Percentiles rank a stretch among this genome's conserved stretches.
Evolutionary conservation across 257 asterid species (phyloP).

Genomic region (Solanum pimpinellifolium): DNA sequence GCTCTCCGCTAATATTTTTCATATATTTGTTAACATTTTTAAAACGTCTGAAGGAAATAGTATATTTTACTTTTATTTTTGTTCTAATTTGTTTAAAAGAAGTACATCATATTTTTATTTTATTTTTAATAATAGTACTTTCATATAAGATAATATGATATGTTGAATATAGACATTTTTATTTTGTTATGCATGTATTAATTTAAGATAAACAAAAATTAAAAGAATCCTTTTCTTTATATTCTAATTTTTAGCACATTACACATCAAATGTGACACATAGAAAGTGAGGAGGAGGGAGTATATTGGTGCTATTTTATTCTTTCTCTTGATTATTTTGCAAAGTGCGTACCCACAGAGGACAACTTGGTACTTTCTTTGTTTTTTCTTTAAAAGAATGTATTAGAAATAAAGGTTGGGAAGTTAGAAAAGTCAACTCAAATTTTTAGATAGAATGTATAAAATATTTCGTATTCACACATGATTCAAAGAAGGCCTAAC

Average conservation of each 20-base stretch:
- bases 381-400: neutral
- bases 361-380: neutral
- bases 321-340: neutral
- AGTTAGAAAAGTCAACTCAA: neutral
- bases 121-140: neutral
- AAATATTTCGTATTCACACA: neutral
- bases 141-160: neutral
- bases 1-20: neutral
- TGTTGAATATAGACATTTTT: neutral
- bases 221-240: neutral
- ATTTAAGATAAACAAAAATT: neutral
- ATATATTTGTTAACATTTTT: neutral
- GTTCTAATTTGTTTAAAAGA: neutral
- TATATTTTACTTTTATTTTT: neutral
- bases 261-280: neutral
- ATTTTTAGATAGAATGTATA: neutral
- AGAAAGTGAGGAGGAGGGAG: neutral
- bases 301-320: neutral
- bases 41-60: neutral
- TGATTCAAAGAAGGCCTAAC: neutral
- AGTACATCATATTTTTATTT: neutral
- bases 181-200: neutral
- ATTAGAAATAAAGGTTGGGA: neutral
- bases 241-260: neutral
- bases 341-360: neutral